Evolutionary conservation across 1,284 basidiomycete species (phyloP), one percentile per base, ranked within the genome.

Genomic region (Mycena citricolor): DNA sequence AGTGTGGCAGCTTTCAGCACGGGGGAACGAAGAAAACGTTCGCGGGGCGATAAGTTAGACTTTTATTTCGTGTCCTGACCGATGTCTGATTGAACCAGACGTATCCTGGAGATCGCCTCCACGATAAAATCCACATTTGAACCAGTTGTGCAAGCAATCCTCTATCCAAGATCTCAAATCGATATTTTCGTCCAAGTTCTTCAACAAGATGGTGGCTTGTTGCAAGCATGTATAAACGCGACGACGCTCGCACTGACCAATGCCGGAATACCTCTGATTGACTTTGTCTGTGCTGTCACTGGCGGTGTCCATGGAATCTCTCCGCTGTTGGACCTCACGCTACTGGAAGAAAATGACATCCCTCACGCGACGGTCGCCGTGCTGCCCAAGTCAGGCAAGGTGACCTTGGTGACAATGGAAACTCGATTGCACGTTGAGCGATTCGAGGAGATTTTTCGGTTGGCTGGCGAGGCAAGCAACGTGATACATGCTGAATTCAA

Each of bases 221-320:
- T 99, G n/a, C 89, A 92, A 42, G 85, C 94, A 4, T 88, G 92
- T 52, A 90, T 99, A 61, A 99, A 99, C 64, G 94, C 87, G 17
- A 91, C 93, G 2, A 95, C 94, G 4, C 78, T 99, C 32, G 93
- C 95, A 0, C 79, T 99, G 29, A 79, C 91, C 54, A 85, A 82
- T 47, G 92, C 94, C 2, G 97, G 97, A 3, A 87, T 99, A 19
- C 86, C 94, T 0, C 74, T 98, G 57, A 69, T 82, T 47, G 94
- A 98, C 69, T 94, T 97, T 64, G 85, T 97, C 39, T 88, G 89
- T 54, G 85, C 91, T 12, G 74, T 94, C 48, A 81, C 89, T 1
- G 82, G 89, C 39, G 91, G 90, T 30, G 81, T 92, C 39, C 83
- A 88, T 62, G 73, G 81, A 23, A 83, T 83, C 1, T 83, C 82